These are phyloP conservation scores for Cladobotryum mycophilum DNA, from an alignment of 2,329 filamentous ascomycete species.

Conservation along the genomic window DNA sequence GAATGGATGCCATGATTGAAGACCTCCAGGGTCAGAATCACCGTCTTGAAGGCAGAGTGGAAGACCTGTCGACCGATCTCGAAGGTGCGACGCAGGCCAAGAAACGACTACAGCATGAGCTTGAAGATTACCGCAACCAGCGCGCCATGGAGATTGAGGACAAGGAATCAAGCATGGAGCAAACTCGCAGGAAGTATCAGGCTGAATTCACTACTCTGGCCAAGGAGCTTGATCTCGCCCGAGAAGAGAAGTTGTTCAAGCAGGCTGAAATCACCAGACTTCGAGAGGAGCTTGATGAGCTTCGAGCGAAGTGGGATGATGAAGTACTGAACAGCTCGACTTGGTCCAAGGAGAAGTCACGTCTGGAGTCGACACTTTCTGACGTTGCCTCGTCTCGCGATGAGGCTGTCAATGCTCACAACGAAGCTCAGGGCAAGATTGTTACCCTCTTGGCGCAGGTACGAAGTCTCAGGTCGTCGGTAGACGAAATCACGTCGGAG, in stretches of 20 bases:
- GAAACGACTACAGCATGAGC: constrained; percentile 90
- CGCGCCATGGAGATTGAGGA: constrained; percentile 95
- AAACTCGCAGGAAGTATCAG: constrained; percentile 96
- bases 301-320: constrained; percentile 95
- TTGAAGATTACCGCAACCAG: constrained; percentile 94
- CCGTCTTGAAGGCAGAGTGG: constrained; percentile 81
- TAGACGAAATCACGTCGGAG: constrained; percentile 82
- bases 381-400: constrained; percentile 88
- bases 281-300: constrained; percentile 91
- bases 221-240: constrained; percentile 87
- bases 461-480: constrained; percentile 69
- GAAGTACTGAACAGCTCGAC: constrained; percentile 96
- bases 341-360: constrained; percentile 96
- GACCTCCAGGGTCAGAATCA: constrained; percentile 87
- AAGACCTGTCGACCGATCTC: constrained; percentile 86
- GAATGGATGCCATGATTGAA: constrained; percentile 81
- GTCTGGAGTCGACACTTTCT: constrained; percentile 81
- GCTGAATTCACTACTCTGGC: constrained; percentile 82
- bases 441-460: constrained; percentile 88
- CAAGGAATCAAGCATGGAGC: constrained; percentile 91
- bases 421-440: constrained; percentile 89
- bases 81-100: constrained; percentile 81
- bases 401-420: constrained; percentile 87
- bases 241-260: constrained; percentile 80
- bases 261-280: constrained; percentile 81